Evolutionary conservation across 2,329 filamentous ascomycete genomes (phyloP).

Genomic region (Iodosphaeria phyllophila): DNA sequence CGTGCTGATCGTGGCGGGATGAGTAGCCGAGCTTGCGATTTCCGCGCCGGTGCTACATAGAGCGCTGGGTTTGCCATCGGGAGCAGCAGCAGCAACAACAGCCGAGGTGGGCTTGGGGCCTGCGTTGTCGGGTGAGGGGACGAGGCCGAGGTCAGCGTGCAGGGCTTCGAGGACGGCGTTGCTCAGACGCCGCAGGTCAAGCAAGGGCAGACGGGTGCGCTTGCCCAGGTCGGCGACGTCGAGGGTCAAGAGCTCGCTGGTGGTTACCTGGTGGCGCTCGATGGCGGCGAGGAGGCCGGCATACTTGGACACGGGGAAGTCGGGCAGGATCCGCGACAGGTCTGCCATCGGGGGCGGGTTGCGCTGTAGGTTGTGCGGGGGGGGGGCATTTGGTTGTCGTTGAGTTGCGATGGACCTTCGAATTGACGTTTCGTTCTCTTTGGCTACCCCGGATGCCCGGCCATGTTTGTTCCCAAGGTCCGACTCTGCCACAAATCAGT

Average conservation of each 20-base stretch:
- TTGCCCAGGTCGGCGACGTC: conserved; percentile 70
- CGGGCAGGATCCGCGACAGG: conserved; percentile 64
- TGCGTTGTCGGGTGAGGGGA: too few species aligned
- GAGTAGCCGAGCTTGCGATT: conserved; percentile 19
- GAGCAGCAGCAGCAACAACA: conserved; percentile 8
- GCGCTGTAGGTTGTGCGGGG: too few species aligned
- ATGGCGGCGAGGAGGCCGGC: conserved; percentile 60
- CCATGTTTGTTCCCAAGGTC: too few species aligned
- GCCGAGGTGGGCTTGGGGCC: too few species aligned
- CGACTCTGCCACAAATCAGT: too few species aligned
- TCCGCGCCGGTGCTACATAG: conserved; percentile 17
- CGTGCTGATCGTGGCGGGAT: conserved; percentile 69
- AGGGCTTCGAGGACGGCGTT: conserved; percentile 48
- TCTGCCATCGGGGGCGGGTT: conserved; percentile 59
- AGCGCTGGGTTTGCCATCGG: conserved; percentile 1
- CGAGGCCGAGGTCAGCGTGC: conserved; percentile 42
- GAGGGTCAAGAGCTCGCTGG: conserved; percentile 69
- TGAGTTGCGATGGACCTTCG: too few species aligned
- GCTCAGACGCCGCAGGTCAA: conserved; percentile 60
- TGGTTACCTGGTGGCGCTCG: conserved; percentile 60
- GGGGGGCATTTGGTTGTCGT: too few species aligned
- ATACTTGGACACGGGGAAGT: conserved; percentile 55
- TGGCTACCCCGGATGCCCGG: too few species aligned
- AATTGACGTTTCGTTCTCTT: too few species aligned
- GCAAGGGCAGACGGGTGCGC: conserved; percentile 62